A percentile compares a stretch with the other conserved stretches of the same genome.
Evolutionary conservation across 129 eudicot species (phyloP).

Genomic region (Tagetes erecta): DNA sequence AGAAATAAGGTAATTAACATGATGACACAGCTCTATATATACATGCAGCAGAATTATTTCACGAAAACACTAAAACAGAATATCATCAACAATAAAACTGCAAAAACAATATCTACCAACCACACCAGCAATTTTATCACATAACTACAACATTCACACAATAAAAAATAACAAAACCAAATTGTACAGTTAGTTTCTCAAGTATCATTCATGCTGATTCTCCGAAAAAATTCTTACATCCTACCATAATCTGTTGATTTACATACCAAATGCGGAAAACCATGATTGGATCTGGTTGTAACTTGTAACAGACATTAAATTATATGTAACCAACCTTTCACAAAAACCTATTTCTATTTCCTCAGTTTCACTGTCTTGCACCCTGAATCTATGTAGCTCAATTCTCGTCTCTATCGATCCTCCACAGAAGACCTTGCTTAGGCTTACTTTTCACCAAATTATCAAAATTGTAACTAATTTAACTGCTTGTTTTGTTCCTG

Average conservation of each 20-base stretch:
- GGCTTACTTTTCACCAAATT: conserved; percentile 8
- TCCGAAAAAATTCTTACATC: not conserved
- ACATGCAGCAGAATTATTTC: not conserved
- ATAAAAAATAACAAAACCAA: conserved; percentile 3
- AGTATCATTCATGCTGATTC: not conserved
- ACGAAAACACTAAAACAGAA: not conserved
- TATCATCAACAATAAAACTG: not conserved
- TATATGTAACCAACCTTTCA: too few relatives aligned
- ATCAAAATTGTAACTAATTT: not conserved
- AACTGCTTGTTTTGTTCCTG: not conserved
- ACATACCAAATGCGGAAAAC: conserved; percentile 1
- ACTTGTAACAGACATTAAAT: not conserved
- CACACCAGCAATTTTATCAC: not conserved
- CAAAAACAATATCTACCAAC: not conserved
- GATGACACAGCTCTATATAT: not conserved
- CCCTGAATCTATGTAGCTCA: not conserved
- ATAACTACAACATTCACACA: conserved; percentile 3
- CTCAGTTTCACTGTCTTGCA: not conserved
- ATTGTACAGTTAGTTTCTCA: not conserved
- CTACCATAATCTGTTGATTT: conserved; percentile 7
- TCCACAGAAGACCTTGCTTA: not conserved
- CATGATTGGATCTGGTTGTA: not conserved
- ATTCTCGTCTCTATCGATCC: not conserved
- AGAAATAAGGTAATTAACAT: not conserved
- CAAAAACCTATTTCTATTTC: not conserved